These are phyloP conservation scores for Curvularia lunata DNA, from an alignment of 2,329 filamentous ascomycete species.

Conservation along the genomic window DNA sequence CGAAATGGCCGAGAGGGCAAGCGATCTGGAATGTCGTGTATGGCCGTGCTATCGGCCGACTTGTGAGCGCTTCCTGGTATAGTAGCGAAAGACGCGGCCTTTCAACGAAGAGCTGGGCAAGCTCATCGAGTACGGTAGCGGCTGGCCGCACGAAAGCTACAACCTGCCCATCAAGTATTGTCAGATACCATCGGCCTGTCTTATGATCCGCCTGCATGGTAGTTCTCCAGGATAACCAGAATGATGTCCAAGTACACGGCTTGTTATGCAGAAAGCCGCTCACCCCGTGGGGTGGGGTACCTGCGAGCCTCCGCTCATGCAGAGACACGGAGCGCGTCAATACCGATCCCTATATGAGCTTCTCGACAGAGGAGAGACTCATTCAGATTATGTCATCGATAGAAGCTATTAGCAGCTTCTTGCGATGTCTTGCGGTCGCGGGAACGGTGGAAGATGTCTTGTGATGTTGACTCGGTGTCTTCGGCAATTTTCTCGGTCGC, in stretches of 20 bases:
- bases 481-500: conserved; percentile 7
- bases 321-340: neutral
- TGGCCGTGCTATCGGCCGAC: neutral
- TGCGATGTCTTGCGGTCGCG: neutral
- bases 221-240: neutral
- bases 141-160: neutral
- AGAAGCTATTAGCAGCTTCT: neutral
- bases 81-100: neutral
- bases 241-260: neutral
- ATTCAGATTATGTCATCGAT: neutral
- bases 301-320: neutral
- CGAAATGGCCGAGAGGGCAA: neutral
- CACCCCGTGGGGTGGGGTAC: neutral
- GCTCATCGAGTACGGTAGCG: neutral
- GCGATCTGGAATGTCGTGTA: neutral
- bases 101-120: neutral
- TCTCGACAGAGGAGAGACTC: neutral
- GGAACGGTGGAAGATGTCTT: neutral
- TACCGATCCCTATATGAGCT: neutral
- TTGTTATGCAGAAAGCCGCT: neutral
- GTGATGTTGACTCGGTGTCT: conserved; percentile 6
- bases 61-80: neutral
- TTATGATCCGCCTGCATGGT: neutral
- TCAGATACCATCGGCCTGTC: neutral
- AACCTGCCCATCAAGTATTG: neutral